A percentile compares a stretch with the other conserved stretches of the same genome.
Conservation (phyloP, 106 monocot species). For the Xerophyta viscosa region DNA sequence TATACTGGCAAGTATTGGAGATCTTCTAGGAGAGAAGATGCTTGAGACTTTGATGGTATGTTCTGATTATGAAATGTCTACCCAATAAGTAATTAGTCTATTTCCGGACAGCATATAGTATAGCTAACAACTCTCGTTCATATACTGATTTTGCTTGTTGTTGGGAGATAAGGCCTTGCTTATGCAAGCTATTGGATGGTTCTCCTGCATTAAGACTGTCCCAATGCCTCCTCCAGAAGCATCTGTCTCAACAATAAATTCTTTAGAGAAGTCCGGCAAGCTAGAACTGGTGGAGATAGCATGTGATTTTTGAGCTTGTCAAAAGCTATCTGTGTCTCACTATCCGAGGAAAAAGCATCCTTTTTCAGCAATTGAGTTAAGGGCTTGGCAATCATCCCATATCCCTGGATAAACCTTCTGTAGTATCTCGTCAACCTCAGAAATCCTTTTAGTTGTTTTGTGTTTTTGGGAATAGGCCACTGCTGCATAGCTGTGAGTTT, state of each 20-base stretch:
- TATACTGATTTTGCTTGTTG: not conserved
- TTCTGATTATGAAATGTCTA: not conserved
- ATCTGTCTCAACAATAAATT: slow-evolving; percentile 1
- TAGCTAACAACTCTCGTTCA: slow-evolving; percentile 2
- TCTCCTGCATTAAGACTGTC: not conserved
- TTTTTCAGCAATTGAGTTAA: not conserved
- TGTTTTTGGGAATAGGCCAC: not conserved
- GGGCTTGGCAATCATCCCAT: not conserved
- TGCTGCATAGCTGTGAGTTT: not conserved
- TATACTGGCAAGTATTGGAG: not conserved
- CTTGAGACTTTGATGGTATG: slow-evolving; percentile 8
- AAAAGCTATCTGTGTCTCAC: not conserved
- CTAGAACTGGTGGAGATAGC: not conserved
- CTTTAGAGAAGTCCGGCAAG: not conserved
- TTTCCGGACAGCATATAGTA: not conserved
- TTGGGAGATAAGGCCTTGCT: not conserved
- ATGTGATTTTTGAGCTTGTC: not conserved
- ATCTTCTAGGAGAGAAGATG: not conserved
- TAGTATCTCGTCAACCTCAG: not conserved
- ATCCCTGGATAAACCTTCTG: not conserved
- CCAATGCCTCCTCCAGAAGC: not conserved
- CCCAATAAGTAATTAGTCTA: not conserved
- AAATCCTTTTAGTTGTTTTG: not conserved
- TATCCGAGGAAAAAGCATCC: not conserved
- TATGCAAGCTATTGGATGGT: slow-evolving; percentile 1